Evolutionary conservation across 1,284 basidiomycete species (phyloP).

Genomic region (Salmacisia buchloeana): DNA sequence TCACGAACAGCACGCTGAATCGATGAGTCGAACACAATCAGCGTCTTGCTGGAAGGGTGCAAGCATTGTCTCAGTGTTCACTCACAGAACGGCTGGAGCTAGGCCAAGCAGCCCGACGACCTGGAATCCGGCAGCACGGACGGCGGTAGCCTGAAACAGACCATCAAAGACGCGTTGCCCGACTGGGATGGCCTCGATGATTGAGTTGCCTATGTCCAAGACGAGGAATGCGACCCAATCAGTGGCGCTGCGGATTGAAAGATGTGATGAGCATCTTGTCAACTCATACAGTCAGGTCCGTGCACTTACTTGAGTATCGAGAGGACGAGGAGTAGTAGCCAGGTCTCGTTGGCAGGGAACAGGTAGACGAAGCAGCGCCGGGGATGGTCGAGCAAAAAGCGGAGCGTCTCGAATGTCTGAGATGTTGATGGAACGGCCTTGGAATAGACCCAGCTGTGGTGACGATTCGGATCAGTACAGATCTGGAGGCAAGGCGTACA

Average conservation of each 20-base stretch:
- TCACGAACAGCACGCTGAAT: constrained; percentile 59
- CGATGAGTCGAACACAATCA: neutral
- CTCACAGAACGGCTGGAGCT: constrained; percentile 74
- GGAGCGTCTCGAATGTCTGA: constrained; percentile 69
- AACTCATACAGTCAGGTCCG: neutral
- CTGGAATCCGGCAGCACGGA: constrained; percentile 80
- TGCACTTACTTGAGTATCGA: constrained; percentile 63
- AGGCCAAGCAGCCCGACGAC: constrained; percentile 67
- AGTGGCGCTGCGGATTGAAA: constrained; percentile 56
- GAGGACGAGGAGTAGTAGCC: constrained; percentile 72
- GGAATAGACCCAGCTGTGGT: constrained; percentile 61
- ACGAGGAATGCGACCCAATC: constrained; percentile 87
- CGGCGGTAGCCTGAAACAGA: constrained; percentile 58
- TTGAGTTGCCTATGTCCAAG: constrained; percentile 75
- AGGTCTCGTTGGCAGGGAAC: constrained; percentile 84
- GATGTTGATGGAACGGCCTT: constrained; percentile 63
- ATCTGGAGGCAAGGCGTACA: neutral
- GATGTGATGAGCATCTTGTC: neutral
- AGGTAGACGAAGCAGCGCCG: constrained; percentile 87
- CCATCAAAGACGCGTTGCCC: constrained; percentile 54
- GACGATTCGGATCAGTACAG: neutral
- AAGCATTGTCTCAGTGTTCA: too few relatives aligned
- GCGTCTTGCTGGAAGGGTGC: too few relatives aligned
- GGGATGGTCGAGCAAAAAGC: constrained; percentile 93
- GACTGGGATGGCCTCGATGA: constrained; percentile 65